Evolutionary conservation across 1,139 yeast genomes (phyloP).

Genomic region (Starmera stellimalicola): DNA sequence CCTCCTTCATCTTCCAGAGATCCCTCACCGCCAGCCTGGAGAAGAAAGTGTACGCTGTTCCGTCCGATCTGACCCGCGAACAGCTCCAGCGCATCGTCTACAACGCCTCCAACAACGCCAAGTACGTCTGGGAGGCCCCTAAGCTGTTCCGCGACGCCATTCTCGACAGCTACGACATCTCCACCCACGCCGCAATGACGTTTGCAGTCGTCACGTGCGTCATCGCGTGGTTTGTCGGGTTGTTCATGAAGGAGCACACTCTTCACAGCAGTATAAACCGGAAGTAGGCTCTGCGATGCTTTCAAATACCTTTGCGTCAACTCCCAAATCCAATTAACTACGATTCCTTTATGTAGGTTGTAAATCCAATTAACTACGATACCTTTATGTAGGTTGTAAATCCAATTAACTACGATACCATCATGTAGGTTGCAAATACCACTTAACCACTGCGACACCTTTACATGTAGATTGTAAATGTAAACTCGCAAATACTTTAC

Average conservation of each 20-base stretch:
- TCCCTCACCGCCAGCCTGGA: conserved; percentile 17
- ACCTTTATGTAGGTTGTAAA: too few species aligned
- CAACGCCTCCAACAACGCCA: conserved; percentile 46
- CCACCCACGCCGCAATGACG: conserved; percentile 35
- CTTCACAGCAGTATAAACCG: conserved; percentile 13
- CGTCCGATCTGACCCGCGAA: conserved; percentile 22
- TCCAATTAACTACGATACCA: too few species aligned
- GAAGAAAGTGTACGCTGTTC: conserved; percentile 27
- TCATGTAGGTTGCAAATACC: too few species aligned
- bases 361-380: too few species aligned
- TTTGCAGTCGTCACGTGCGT: conserved; percentile 32
- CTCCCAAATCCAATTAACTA: not conserved
- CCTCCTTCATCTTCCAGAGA: conserved; percentile 56
- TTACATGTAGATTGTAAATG: too few species aligned
- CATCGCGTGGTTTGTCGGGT: conserved; percentile 24
- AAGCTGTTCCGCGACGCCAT: conserved; percentile 35
- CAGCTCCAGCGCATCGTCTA: conserved; percentile 35
- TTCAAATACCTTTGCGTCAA: too few species aligned
- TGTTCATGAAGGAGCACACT: conserved; percentile 19
- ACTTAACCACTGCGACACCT: too few species aligned
- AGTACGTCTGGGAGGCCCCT: conserved; percentile 45
- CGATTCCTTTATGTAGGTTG: not conserved
- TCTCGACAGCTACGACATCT: conserved; percentile 38
- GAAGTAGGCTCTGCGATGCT: not conserved
- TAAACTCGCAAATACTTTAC: too few species aligned